phyloP scores from a whole-genome alignment of 2,329 filamentous ascomycete genomes.

The Chalaropsis ovoidea region DNA sequence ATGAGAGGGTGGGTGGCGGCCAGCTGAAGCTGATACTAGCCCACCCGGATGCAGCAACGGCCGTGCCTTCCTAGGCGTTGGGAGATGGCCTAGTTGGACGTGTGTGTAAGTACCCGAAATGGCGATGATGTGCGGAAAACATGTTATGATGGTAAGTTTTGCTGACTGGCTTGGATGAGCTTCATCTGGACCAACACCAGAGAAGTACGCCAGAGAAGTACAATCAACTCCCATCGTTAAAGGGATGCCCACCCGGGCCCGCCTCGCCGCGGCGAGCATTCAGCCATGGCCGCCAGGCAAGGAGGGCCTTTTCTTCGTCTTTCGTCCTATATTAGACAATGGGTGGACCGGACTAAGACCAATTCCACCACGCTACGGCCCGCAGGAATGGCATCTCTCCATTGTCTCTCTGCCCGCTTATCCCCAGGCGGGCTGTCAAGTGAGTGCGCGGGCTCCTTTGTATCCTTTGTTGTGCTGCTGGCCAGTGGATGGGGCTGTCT shows the following conservation, averaged over 20 bases:
- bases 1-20: not conserved
- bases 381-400: not conserved
- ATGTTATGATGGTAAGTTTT: not conserved
- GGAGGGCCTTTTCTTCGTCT: too few species aligned
- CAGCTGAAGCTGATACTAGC: conserved; percentile 7
- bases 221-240: not conserved
- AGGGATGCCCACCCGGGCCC: too few species aligned
- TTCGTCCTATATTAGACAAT: too few species aligned
- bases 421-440: not conserved
- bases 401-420: not conserved
- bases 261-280: too few species aligned
- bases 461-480: not conserved
- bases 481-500: not conserved
- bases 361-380: not conserved
- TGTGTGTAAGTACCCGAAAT: not conserved
- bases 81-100: not conserved
- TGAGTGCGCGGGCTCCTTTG: not conserved
- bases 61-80: not conserved
- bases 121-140: not conserved
- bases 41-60: not conserved
- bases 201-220: too few species aligned
- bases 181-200: not conserved
- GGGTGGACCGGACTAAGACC: not conserved
- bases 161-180: not conserved
- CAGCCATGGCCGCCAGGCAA: too few species aligned